Evolutionary conservation across 495 filamentous ascomycete genomes (phyloP).

Genomic region (Friedmanniomyces simplex): DNA sequence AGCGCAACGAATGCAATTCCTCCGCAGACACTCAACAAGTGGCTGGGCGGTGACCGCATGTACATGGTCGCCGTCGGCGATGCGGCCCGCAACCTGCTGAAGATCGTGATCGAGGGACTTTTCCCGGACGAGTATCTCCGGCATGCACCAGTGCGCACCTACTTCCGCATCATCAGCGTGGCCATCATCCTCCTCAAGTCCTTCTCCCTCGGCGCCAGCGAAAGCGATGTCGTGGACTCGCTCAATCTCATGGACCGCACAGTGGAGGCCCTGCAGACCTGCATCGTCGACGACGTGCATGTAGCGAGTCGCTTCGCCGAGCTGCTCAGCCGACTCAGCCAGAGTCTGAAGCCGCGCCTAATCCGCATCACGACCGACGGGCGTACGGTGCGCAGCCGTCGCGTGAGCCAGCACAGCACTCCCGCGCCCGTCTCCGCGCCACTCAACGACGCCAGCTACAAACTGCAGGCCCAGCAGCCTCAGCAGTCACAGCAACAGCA

Average conservation of each 20-base stretch:
- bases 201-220: conserved; percentile 83
- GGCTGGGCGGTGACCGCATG: conserved; percentile 54
- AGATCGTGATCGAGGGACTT: conserved; percentile 72
- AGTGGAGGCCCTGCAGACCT: conserved; percentile 67
- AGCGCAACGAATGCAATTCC: conserved; percentile 34
- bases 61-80: conserved; percentile 86
- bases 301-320: conserved; percentile 92
- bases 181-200: conserved; percentile 95
- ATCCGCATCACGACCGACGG: conserved; percentile 30
- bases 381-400: conserved; percentile 17
- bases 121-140: conserved; percentile 74
- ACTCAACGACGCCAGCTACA: not conserved
- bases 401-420: conserved; percentile 10
- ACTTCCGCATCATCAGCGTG: conserved; percentile 86
- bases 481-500: not conserved
- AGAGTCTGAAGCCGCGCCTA: conserved; percentile 31
- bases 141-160: conserved; percentile 86
- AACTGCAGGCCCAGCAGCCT: not conserved
- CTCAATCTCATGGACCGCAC: conserved; percentile 72
- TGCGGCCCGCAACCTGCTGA: conserved; percentile 71
- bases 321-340: conserved; percentile 54
- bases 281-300: conserved; percentile 91
- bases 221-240: conserved; percentile 74
- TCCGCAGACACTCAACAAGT: conserved; percentile 44
- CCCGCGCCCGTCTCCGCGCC: conserved; percentile 1